These are phyloP conservation scores for Colletotrichum eleusines DNA, from an alignment of 2,329 filamentous ascomycete genomes.

Conservation along the genomic window DNA sequence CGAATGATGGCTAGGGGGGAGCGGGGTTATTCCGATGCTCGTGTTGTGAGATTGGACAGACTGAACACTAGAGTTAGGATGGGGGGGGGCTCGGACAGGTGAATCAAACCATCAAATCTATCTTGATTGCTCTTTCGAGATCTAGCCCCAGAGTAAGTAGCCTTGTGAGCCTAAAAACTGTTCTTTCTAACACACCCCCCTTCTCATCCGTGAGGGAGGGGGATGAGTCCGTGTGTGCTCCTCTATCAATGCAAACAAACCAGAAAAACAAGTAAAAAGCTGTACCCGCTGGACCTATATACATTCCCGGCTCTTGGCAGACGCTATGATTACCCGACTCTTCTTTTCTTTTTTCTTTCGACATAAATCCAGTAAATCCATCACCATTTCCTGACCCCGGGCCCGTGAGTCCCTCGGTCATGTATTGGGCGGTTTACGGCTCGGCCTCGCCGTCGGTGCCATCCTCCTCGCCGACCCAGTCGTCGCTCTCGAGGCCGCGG, in stretches of 20 bases:
- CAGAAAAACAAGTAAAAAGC: not conserved
- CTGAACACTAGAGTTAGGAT: too few species aligned
- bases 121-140: constrained; percentile 1
- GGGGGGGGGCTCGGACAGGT: not conserved
- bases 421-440: constrained; percentile 9
- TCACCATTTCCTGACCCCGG: not conserved
- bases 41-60: not conserved
- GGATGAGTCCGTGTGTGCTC: not conserved
- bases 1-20: not conserved
- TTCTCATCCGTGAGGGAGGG: not conserved
- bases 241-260: constrained; percentile 24
- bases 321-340: constrained; percentile 30
- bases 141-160: not conserved
- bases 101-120: not conserved
- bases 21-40: too few species aligned
- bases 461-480: constrained; percentile 57
- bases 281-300: constrained; percentile 18
- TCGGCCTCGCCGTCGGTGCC: constrained; percentile 45
- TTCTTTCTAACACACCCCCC: constrained; percentile 19
- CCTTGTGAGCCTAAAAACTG: constrained; percentile 13
- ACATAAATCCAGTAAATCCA: constrained; percentile 18
- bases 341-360: constrained; percentile 15
- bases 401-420: not conserved
- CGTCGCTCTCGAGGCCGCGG: constrained; percentile 69
- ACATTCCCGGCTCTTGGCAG: constrained; percentile 5